phyloP scores from a whole-genome alignment of 148 eudicot species.

The Amaranthus cruentus region DNA sequence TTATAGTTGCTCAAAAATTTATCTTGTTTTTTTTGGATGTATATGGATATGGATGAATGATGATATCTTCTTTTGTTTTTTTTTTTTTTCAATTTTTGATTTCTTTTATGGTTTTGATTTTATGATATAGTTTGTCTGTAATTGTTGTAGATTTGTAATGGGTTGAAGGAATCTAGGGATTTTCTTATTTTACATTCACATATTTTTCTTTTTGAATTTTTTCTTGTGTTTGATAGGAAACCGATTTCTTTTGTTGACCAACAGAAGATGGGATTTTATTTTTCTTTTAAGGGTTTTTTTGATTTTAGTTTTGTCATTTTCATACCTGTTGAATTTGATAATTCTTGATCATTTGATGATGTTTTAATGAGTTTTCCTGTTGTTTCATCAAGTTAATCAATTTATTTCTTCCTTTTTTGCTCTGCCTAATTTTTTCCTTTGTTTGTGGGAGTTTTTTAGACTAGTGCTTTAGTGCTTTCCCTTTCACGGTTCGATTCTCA shows the following conservation, averaged over 20 bases:
- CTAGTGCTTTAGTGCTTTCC: too few species aligned
- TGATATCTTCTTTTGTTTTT: not conserved
- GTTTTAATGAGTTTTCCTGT: too few species aligned
- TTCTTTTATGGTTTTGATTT: not conserved
- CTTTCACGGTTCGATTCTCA: too few species aligned
- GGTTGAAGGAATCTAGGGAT: conserved; percentile 4
- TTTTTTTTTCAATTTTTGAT: not conserved
- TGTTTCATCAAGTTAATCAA: not conserved
- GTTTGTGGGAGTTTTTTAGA: too few species aligned
- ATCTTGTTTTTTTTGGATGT: not conserved
- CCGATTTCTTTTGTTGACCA: conserved; percentile 2
- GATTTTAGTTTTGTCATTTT: too few species aligned
- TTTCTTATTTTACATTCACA: not conserved
- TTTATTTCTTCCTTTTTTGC: not conserved
- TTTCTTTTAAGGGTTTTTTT: not conserved
- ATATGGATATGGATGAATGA: not conserved
- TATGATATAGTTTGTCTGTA: not conserved
- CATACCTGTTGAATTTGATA: not conserved
- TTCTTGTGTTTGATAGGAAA: not conserved
- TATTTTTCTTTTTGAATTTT: not conserved
- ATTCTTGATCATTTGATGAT: not conserved
- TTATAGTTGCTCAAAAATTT: not conserved
- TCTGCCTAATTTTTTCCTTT: too few species aligned
- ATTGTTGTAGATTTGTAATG: not conserved
- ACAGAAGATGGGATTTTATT: not conserved